These are phyloP conservation scores for Aspergillus sp. DNA, from an alignment of 2,329 filamentous ascomycete species.

Conservation along the genomic window DNA sequence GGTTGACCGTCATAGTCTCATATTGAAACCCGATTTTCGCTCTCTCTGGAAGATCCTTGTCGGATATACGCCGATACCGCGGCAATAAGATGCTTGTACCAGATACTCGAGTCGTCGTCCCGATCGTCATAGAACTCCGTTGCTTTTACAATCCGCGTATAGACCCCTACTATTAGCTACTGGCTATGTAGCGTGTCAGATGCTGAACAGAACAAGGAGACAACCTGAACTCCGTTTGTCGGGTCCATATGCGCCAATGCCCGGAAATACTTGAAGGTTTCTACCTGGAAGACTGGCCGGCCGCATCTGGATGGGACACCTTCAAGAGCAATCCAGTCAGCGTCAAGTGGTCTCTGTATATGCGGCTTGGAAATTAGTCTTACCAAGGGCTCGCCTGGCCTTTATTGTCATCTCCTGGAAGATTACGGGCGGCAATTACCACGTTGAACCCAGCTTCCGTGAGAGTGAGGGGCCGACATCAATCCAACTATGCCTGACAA, in stretches of 20 bases:
- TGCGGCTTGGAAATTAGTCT: background rate
- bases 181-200: background rate
- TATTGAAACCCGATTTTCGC: conserved; percentile 10
- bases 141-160: conserved; percentile 1
- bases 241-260: conserved; percentile 15
- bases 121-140: conserved; percentile 13
- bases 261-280: conserved; percentile 15
- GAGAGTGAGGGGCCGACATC: background rate
- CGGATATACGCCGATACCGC: conserved; percentile 6
- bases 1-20: conserved; percentile 11
- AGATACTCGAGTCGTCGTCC: conserved; percentile 10
- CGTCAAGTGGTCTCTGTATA: background rate
- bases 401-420: conserved; percentile 12
- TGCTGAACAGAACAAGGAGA: background rate
- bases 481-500: too few relatives aligned
- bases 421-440: conserved; percentile 13
- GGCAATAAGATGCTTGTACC: conserved; percentile 14
- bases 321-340: conserved; percentile 8
- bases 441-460: conserved; percentile 12
- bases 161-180: too few relatives aligned
- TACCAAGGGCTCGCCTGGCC: conserved; percentile 18
- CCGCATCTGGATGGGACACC: conserved; percentile 10
- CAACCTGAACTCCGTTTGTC: conserved; percentile 12
- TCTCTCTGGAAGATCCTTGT: conserved; percentile 4
- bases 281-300: conserved; percentile 8